A percentile compares a stretch with the other conserved stretches of the same genome.
These are phyloP conservation scores for Penicillium frequentans DNA, from an alignment of 2,329 filamentous ascomycete genomes.

Conservation along the genomic window DNA sequence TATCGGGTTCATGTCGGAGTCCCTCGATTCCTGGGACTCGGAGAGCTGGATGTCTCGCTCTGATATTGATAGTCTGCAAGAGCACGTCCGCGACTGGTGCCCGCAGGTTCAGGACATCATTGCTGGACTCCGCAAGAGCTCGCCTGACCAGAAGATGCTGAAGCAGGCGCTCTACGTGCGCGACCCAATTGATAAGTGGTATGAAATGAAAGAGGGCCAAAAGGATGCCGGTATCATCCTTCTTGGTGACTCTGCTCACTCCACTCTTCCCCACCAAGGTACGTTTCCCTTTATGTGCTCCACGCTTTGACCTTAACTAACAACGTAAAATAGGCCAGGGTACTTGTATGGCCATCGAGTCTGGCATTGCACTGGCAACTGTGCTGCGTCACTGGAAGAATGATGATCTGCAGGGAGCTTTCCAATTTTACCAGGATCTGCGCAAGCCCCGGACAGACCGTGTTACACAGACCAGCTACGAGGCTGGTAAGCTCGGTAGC, in stretches of 20 bases:
- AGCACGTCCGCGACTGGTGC: conserved; percentile 36
- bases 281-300: not conserved
- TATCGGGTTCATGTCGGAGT: conserved; percentile 41
- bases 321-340: conserved; percentile 28
- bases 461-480: conserved; percentile 35
- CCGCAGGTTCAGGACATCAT: conserved; percentile 34
- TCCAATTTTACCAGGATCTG: conserved; percentile 37
- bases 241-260: conserved; percentile 35
- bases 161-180: conserved; percentile 38
- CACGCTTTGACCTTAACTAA: not conserved
- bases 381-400: conserved; percentile 32
- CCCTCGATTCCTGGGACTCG: conserved; percentile 36
- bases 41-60: conserved; percentile 37
- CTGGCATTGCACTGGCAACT: conserved; percentile 33
- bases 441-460: conserved; percentile 39
- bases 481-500: conserved; percentile 38
- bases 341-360: conserved; percentile 37
- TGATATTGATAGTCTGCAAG: conserved; percentile 33
- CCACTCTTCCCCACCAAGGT: conserved; percentile 37
- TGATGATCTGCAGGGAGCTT: conserved; percentile 27
- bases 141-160: conserved; percentile 32
- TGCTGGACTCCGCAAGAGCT: conserved; percentile 29
- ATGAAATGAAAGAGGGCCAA: conserved; percentile 24
- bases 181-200: conserved; percentile 34
- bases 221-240: conserved; percentile 31